Evolutionary conservation across 2,329 filamentous ascomycete species (phyloP).

Genomic region (Neofusicoccum laricinum): DNA sequence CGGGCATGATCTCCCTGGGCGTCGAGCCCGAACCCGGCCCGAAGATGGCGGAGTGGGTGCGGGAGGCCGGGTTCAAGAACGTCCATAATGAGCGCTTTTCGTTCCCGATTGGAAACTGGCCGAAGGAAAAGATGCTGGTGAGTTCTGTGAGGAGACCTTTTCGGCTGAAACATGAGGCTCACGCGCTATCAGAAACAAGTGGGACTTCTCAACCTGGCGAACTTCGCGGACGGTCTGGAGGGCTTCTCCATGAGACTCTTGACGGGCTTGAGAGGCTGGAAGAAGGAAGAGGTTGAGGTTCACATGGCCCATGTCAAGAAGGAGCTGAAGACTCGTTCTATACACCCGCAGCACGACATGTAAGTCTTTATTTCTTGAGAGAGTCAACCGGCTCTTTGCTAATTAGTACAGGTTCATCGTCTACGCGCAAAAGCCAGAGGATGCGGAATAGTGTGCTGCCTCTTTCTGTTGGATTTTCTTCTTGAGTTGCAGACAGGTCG

Average conservation of each 20-base stretch:
- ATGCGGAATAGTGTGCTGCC: background rate
- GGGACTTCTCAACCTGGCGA: background rate
- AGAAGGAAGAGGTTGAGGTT: background rate
- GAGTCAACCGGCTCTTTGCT: background rate
- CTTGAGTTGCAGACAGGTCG: too few relatives aligned
- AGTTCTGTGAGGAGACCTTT: background rate
- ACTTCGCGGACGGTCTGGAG: constrained; percentile 23
- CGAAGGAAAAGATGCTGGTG: constrained; percentile 41
- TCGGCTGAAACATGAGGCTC: background rate
- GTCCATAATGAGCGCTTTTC: constrained; percentile 44
- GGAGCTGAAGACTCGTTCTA: background rate
- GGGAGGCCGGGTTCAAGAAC: constrained; percentile 53
- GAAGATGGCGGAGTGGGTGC: constrained; percentile 40
- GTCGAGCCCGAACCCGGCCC: constrained; percentile 35
- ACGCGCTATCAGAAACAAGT: background rate
- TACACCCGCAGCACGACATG: constrained; percentile 1
- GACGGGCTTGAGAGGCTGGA: background rate
- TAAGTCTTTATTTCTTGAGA: background rate
- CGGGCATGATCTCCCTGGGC: constrained; percentile 31
- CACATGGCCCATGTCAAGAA: background rate
- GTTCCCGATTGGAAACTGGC: constrained; percentile 31
- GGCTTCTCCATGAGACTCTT: background rate
- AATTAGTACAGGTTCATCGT: background rate
- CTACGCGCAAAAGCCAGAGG: background rate
- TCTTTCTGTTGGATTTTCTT: too few relatives aligned